Percentiles rank a stretch among this genome's conserved stretches.
These are phyloP conservation scores for Blastobotrys apis DNA, from an alignment of 1,139 yeast genomes.

Conservation along the genomic window DNA sequence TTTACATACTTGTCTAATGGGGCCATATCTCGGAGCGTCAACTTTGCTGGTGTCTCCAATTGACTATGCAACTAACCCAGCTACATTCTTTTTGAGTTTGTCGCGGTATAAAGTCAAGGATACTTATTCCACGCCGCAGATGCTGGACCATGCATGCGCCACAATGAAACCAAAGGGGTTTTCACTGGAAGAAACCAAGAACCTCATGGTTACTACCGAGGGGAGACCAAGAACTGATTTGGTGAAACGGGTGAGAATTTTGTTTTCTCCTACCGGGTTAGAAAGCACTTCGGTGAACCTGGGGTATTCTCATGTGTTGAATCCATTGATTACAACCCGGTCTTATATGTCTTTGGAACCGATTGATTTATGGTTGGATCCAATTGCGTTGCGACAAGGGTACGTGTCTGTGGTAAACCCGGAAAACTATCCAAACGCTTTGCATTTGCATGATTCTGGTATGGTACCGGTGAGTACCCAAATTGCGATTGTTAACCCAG, in stretches of 20 bases:
- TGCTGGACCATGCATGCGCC: conserved; percentile 70
- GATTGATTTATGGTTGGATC: conserved; percentile 80
- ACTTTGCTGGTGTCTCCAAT: conserved; percentile 78
- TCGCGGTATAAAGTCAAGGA: conserved; percentile 82
- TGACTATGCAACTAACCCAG: conserved; percentile 73
- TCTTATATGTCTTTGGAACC: conserved; percentile 90
- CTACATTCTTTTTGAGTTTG: conserved; percentile 63
- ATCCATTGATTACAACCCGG: conserved; percentile 80
- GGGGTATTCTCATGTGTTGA: conserved; percentile 72
- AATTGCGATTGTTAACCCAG: conserved; percentile 92
- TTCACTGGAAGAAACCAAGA: conserved; percentile 60
- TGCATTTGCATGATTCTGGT: conserved; percentile 89
- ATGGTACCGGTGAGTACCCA: conserved; percentile 94
- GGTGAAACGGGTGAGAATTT: conserved; percentile 55
- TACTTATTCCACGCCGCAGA: conserved; percentile 78
- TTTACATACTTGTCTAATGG: conserved; percentile 73
- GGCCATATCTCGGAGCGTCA: conserved; percentile 81
- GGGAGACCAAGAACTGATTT: conserved; percentile 65
- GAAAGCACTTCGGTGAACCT: conserved; percentile 69
- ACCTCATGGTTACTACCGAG: conserved; percentile 78
- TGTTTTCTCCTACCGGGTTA: conserved; percentile 61
- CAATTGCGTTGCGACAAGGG: conserved; percentile 85
- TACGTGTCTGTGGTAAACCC: conserved; percentile 76
- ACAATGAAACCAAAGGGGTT: conserved; percentile 62
- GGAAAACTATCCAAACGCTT: conserved; percentile 57